A percentile compares a stretch with the other conserved stretches of the same genome.
These are phyloP conservation scores for Filobasidium floriforme DNA, from an alignment of 768 basidiomycete genomes.

Conservation along the genomic window DNA sequence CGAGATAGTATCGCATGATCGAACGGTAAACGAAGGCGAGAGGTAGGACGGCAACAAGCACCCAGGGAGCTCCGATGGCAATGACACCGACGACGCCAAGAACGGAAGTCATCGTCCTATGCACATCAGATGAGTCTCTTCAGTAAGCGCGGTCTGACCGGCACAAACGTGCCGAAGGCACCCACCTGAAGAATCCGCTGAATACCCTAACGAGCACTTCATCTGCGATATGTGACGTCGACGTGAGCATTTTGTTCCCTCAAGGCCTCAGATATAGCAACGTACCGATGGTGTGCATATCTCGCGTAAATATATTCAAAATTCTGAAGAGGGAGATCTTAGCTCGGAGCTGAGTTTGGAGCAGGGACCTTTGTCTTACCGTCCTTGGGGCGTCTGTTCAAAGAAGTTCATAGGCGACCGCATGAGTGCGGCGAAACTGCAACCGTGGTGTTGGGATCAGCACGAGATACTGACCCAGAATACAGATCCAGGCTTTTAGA, in stretches of 20 bases:
- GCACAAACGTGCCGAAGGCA: conserved; percentile 25
- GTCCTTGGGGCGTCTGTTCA: conserved; percentile 64
- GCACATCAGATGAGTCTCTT: no score
- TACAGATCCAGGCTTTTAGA: neutral
- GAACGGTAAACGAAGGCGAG: conserved; percentile 68
- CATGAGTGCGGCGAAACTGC: conserved; percentile 56
- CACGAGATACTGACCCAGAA: conserved; percentile 5
- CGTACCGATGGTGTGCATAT: conserved; percentile 52
- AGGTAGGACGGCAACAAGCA: conserved; percentile 67
- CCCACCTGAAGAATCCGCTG: conserved; percentile 52
- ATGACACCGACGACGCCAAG: conserved; percentile 56
- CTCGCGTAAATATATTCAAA: conserved; percentile 83
- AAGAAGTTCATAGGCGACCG: conserved; percentile 80
- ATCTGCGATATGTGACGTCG: conserved; percentile 46
- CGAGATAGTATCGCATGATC: conserved; percentile 71
- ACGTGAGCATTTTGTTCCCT: no score
- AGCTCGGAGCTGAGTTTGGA: no score
- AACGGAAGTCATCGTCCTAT: conserved; percentile 26
- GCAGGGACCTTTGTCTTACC: conserved; percentile 32
- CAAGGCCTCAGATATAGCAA: neutral
- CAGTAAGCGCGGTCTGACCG: no score
- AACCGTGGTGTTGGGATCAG: neutral
- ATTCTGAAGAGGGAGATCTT: conserved; percentile 43
- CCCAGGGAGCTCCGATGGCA: conserved; percentile 69
- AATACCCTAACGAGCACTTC: conserved; percentile 72